Percentiles rank a stretch among this genome's conserved stretches.
phyloP scores from a whole-genome alignment of 108 stramenopile genomes.

The Fistulifera solaris region DNA sequence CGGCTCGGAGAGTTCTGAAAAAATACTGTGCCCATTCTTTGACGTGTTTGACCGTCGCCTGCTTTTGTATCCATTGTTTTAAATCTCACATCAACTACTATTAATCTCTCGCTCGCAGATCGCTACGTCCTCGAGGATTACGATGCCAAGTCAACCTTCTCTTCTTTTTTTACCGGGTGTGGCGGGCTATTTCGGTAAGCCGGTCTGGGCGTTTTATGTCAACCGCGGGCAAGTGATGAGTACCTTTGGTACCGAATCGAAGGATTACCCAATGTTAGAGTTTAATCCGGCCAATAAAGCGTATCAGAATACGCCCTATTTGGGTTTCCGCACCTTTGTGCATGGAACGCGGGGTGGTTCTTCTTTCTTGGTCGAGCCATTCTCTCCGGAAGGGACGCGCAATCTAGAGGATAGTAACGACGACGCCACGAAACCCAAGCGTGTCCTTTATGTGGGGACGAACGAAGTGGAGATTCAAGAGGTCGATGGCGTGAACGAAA shows the following conservation, averaged over 20 bases:
- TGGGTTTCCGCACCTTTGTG: slow-evolving; percentile 91
- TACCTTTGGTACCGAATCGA: slow-evolving; percentile 79
- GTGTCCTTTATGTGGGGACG: slow-evolving; percentile 85
- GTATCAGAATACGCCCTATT: slow-evolving; percentile 83
- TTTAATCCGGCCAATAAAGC: slow-evolving; percentile 95
- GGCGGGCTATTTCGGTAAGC: slow-evolving; percentile 83
- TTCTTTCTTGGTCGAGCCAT: slow-evolving; percentile 72
- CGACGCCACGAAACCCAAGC: slow-evolving; percentile 57
- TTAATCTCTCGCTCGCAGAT: slow-evolving; percentile 17
- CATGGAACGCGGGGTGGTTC: slow-evolving; percentile 54
- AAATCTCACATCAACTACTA: neutral
- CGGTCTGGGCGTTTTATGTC: slow-evolving; percentile 91
- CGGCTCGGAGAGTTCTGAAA: too few species aligned
- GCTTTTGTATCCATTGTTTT: neutral
- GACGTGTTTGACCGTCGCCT: neutral
- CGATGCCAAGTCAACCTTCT: slow-evolving; percentile 74
- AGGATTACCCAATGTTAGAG: slow-evolving; percentile 85
- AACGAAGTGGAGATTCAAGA: slow-evolving; percentile 91
- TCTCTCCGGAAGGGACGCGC: slow-evolving; percentile 44
- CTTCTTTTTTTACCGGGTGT: slow-evolving; percentile 82
- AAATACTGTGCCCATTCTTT: neutral
- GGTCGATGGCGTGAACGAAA: slow-evolving; percentile 55
- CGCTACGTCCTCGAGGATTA: slow-evolving; percentile 80
- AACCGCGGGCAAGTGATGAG: slow-evolving; percentile 91
- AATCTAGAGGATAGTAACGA: slow-evolving; percentile 37